Evolutionary conservation across 2,329 filamentous ascomycete genomes (phyloP).

Genomic region (Rhynchosporium graminicola): DNA sequence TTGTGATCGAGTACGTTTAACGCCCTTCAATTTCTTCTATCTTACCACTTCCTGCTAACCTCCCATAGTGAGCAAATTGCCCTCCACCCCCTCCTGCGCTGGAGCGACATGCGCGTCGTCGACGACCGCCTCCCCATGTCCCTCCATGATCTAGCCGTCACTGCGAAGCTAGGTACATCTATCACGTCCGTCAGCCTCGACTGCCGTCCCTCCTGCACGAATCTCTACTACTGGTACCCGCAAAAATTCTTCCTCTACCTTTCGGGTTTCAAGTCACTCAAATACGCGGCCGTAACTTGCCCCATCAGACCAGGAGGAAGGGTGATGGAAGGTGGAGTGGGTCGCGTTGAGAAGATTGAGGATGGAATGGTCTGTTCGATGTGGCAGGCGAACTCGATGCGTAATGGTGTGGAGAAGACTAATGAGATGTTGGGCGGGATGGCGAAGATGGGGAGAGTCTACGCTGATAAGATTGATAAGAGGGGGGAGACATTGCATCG

Average conservation of each 20-base stretch:
- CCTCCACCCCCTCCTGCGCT: constrained; percentile 1
- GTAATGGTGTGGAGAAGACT: background rate
- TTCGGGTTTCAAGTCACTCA: constrained; percentile 13
- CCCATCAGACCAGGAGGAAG: background rate
- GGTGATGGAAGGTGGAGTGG: background rate
- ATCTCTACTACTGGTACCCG: constrained; percentile 10
- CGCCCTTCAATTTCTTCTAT: background rate
- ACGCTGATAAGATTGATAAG: background rate
- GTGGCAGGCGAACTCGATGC: background rate
- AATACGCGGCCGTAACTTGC: background rate
- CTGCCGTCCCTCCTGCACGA: constrained; percentile 1
- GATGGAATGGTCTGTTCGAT: background rate
- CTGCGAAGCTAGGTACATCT: background rate
- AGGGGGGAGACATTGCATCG: background rate
- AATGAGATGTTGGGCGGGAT: background rate
- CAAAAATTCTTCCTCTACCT: constrained; percentile 4
- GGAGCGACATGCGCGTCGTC: background rate
- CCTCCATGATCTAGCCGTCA: background rate
- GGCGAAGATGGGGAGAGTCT: background rate
- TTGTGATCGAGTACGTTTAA: constrained; percentile 12
- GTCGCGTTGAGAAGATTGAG: background rate
- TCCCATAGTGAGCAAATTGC: constrained; percentile 5
- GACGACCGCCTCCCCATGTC: background rate
- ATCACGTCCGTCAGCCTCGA: constrained; percentile 14
- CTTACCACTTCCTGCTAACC: background rate